Evolutionary conservation across 768 basidiomycete genomes (phyloP).

Genomic region (Phlebiopsis flavidoalba): DNA sequence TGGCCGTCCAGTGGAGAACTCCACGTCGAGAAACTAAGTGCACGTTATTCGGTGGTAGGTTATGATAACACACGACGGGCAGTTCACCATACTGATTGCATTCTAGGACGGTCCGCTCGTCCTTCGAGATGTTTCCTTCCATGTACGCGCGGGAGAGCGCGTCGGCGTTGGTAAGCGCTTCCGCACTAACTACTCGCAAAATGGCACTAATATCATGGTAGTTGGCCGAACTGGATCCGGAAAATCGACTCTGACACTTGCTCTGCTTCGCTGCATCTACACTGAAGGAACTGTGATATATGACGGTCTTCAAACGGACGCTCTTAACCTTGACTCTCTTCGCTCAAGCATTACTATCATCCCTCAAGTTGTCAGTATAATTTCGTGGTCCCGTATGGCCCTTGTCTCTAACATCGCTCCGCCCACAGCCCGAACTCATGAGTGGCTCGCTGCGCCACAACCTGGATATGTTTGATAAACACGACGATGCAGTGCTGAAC

Average conservation of each 20-base stretch:
- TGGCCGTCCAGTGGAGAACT: conserved; percentile 57
- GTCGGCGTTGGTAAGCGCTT: conserved; percentile 41
- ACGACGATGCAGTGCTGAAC: conserved; percentile 48
- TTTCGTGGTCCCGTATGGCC: conserved; percentile 16
- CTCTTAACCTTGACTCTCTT: conserved; percentile 49
- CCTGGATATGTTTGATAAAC: conserved; percentile 51
- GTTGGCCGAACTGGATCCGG: conserved; percentile 60
- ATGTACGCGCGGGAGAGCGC: conserved; percentile 49
- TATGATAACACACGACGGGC: conserved; percentile 46
- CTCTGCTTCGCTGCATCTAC: conserved; percentile 51
- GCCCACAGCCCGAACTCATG: conserved; percentile 40
- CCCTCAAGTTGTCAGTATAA: conserved; percentile 42
- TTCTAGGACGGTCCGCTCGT: conserved; percentile 48
- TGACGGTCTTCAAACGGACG: conserved; percentile 41
- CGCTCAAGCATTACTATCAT: conserved; percentile 55
- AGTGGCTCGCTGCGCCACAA: conserved; percentile 53
- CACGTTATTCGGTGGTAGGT: conserved; percentile 43
- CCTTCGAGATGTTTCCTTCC: conserved; percentile 44
- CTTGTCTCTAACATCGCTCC: conserved; percentile 39
- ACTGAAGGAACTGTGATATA: conserved; percentile 49
- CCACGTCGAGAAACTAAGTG: conserved; percentile 47
- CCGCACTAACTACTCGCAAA: background rate
- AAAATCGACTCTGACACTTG: conserved; percentile 42
- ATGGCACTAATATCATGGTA: conserved; percentile 7
- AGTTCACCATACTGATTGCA: background rate